Evolutionary conservation across 1,284 basidiomycete genomes (phyloP).

Genomic region (Sporisorium scitamineum): DNA sequence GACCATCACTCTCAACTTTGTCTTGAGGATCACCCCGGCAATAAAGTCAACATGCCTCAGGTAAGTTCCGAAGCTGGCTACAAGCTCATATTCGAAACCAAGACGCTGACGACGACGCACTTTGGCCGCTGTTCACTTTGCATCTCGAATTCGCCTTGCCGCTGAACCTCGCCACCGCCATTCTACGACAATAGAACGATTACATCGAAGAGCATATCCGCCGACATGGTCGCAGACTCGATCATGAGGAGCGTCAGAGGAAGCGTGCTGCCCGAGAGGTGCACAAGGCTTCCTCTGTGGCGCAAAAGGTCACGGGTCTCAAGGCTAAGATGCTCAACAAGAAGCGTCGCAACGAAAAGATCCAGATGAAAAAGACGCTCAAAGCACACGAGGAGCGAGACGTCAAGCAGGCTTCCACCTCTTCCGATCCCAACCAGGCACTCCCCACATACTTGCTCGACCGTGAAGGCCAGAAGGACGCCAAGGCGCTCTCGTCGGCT

Average conservation of each 20-base stretch:
- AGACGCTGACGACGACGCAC: background rate
- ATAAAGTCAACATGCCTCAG: conserved; percentile 48
- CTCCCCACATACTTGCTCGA: conserved; percentile 87
- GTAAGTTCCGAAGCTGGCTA: conserved; percentile 14
- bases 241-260: conserved; percentile 73
- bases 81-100: too few relatives aligned
- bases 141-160: background rate
- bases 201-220: conserved; percentile 71
- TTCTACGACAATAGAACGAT: conserved; percentile 67
- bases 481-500: conserved; percentile 95
- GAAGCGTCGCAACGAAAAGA: conserved; percentile 95
- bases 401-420: conserved; percentile 74
- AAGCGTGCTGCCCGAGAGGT: conserved; percentile 90
- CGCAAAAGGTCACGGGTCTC: conserved; percentile 94
- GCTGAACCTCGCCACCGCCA: conserved; percentile 4
- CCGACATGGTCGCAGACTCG: conserved; percentile 66
- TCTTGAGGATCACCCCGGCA: conserved; percentile 9
- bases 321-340: conserved; percentile 98
- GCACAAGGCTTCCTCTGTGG: conserved; percentile 87
- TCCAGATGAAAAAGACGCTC: conserved; percentile 98
- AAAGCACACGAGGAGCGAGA: conserved; percentile 99
- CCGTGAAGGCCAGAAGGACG: conserved; percentile 95
- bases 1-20: conserved; percentile 6
- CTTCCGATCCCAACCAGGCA: conserved; percentile 64
- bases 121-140: background rate